Conservation (phyloP, 2,329 filamentous ascomycete genomes). For the Aureobasidium melanogenum region DNA sequence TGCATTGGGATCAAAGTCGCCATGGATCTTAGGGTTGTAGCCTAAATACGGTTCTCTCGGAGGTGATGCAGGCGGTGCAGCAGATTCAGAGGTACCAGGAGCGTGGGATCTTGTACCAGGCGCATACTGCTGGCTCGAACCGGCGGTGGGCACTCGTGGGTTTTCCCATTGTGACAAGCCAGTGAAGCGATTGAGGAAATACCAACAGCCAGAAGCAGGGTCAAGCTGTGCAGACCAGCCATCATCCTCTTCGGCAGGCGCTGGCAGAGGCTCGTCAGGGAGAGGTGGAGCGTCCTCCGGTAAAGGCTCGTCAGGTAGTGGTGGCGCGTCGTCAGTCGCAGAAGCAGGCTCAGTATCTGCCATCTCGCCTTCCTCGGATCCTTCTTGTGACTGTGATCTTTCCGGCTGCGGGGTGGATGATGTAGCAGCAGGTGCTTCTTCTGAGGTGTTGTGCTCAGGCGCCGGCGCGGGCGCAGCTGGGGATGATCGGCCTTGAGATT, state of each 20-base stretch:
- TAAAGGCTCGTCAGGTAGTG: constrained; percentile 16
- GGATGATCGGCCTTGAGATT: not conserved
- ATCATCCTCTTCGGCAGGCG: constrained; percentile 40
- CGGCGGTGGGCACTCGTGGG: constrained; percentile 49
- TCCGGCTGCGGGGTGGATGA: not conserved
- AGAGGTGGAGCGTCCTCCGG: constrained; percentile 23
- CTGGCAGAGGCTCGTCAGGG: constrained; percentile 44
- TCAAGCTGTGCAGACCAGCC: constrained; percentile 84
- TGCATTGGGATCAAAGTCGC: constrained; percentile 92
- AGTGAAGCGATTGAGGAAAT: constrained; percentile 79
- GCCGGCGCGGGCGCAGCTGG: not conserved
- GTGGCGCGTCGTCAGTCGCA: constrained; percentile 12
- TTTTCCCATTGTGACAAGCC: constrained; percentile 75
- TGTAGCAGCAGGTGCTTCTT: not conserved
- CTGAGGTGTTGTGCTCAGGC: not conserved
- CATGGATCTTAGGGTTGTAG: constrained; percentile 94
- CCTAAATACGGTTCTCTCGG: constrained; percentile 51
- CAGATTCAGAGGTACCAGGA: constrained; percentile 8
- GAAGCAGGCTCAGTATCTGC: constrained; percentile 16
- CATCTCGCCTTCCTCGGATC: constrained; percentile 15
- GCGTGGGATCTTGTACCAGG: constrained; percentile 3
- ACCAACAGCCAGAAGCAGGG: constrained; percentile 56
- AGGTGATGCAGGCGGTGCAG: constrained; percentile 6
- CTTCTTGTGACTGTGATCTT: not conserved
- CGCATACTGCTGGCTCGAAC: not conserved